phyloP scores from a whole-genome alignment of 257 asterid genomes.

The Hygrophila difformis region DNA sequence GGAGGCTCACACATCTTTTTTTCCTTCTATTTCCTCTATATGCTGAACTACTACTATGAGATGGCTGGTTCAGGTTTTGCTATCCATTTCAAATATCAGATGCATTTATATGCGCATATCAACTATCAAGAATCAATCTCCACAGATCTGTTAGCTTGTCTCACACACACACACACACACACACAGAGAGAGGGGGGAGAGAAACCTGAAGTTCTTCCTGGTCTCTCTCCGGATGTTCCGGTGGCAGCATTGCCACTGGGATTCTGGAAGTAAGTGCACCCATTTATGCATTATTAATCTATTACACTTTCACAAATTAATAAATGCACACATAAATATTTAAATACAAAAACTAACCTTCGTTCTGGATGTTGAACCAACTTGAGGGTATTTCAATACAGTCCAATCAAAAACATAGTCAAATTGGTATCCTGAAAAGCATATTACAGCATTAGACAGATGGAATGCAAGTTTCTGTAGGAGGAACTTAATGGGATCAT shows the following conservation, averaged over 20 bases:
- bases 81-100: no score
- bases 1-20: no score
- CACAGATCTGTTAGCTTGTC: no score
- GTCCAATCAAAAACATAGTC: constrained; percentile 97
- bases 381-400: constrained; percentile 78
- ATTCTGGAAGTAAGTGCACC: no score
- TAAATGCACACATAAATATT: constrained; percentile 11
- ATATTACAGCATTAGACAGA: constrained; percentile 6
- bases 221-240: constrained; percentile 43
- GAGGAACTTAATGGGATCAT: constrained; percentile 9
- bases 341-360: constrained; percentile 45
- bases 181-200: no score
- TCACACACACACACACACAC: no score
- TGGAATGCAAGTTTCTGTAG: constrained; percentile 9
- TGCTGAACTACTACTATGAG: no score
- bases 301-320: constrained; percentile 16
- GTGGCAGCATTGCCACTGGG: constrained; percentile 46
- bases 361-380: constrained; percentile 71
- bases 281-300: no score
- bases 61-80: no score
- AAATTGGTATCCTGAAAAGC: constrained; percentile 72
- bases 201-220: constrained; percentile 43
- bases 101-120: no score
- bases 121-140: no score
- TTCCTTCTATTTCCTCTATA: no score